Percentiles rank a stretch among this genome's conserved stretches.
Evolutionary conservation across 2,329 filamentous ascomycete genomes (phyloP).

Genomic region (Coniochaeta sp.): DNA sequence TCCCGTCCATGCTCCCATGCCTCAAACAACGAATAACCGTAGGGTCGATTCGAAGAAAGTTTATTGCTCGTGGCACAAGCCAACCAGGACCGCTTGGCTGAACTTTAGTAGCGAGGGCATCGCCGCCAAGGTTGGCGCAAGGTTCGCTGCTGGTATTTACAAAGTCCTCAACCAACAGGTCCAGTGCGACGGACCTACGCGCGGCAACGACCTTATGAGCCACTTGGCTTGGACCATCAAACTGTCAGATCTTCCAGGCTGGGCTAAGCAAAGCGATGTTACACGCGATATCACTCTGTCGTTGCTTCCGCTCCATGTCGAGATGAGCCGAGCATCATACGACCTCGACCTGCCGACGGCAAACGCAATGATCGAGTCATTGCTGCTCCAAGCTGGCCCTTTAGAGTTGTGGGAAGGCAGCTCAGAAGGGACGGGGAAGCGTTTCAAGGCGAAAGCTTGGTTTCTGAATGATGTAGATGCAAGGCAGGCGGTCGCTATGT

Average conservation of each 20-base stretch:
- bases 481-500: slow-evolving; percentile 18
- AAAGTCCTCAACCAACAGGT: slow-evolving; percentile 14
- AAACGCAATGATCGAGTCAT: slow-evolving; percentile 16
- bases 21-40: slow-evolving; percentile 14
- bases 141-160: slow-evolving; percentile 15
- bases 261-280: slow-evolving; percentile 11
- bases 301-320: slow-evolving; percentile 7
- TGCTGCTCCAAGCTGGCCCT: slow-evolving; percentile 21
- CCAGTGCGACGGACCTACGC: slow-evolving; percentile 3
- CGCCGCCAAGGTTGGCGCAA: slow-evolving; percentile 12
- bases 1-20: slow-evolving; percentile 11
- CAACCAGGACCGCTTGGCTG: slow-evolving; percentile 18
- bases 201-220: slow-evolving; percentile 1
- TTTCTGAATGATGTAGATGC: slow-evolving; percentile 31
- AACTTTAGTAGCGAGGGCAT: slow-evolving; percentile 15
- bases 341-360: slow-evolving; percentile 17
- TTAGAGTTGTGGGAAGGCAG: slow-evolving; percentile 25
- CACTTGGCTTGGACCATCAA: slow-evolving; percentile 14
- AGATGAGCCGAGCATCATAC: slow-evolving; percentile 7
- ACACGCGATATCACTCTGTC: slow-evolving; percentile 8
- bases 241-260: slow-evolving; percentile 15
- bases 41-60: slow-evolving; percentile 24
- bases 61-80: slow-evolving; percentile 26
- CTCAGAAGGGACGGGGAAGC: slow-evolving; percentile 17
- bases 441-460: slow-evolving; percentile 23